Percentiles rank a stretch among this genome's conserved stretches.
These are phyloP conservation scores for Apiotrichum domesticum DNA, from an alignment of 1,284 basidiomycete species.

Conservation along the genomic window DNA sequence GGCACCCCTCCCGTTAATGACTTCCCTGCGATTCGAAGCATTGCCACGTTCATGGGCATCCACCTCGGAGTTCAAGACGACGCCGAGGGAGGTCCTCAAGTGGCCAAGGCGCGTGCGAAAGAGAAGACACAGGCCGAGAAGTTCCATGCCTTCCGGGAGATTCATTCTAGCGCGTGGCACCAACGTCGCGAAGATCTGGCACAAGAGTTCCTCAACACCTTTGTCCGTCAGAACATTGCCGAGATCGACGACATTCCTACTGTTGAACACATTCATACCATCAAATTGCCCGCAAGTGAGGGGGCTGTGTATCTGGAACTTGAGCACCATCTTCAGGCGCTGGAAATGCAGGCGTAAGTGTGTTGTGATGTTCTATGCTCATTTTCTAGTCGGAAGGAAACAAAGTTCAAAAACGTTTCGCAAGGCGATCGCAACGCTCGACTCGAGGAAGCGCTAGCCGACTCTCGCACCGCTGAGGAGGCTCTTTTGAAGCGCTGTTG, in stretches of 20 bases:
- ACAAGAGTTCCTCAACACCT: conserved; percentile 74
- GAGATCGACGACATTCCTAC: conserved; percentile 94
- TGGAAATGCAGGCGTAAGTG: conserved; percentile 44
- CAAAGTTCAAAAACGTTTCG: conserved; percentile 52
- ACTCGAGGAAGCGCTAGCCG: conserved; percentile 76
- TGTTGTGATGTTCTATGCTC: too few relatives aligned
- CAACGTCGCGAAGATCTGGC: conserved; percentile 75
- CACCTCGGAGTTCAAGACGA: conserved; percentile 88
- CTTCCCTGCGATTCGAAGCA: conserved; percentile 72
- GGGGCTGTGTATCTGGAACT: conserved; percentile 91
- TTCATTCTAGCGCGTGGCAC: conserved; percentile 88
- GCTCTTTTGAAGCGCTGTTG: conserved; percentile 87
- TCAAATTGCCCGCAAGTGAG: conserved; percentile 82
- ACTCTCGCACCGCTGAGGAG: conserved; percentile 84
- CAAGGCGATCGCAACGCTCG: conserved; percentile 80
- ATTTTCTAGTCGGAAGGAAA: conserved; percentile 62
- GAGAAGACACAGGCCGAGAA: conserved; percentile 85
- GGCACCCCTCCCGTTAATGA: conserved; percentile 90
- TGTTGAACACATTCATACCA: conserved; percentile 59
- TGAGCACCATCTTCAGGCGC: conserved; percentile 76
- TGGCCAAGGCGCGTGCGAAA: conserved; percentile 69
- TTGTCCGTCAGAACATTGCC: conserved; percentile 89
- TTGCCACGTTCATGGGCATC: conserved; percentile 75
- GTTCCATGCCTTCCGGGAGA: conserved; percentile 94
- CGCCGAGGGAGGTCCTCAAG: conserved; percentile 66